Evolutionary conservation across 2,329 filamentous ascomycete species (phyloP).

Genomic region (Bipolaris victoriae): DNA sequence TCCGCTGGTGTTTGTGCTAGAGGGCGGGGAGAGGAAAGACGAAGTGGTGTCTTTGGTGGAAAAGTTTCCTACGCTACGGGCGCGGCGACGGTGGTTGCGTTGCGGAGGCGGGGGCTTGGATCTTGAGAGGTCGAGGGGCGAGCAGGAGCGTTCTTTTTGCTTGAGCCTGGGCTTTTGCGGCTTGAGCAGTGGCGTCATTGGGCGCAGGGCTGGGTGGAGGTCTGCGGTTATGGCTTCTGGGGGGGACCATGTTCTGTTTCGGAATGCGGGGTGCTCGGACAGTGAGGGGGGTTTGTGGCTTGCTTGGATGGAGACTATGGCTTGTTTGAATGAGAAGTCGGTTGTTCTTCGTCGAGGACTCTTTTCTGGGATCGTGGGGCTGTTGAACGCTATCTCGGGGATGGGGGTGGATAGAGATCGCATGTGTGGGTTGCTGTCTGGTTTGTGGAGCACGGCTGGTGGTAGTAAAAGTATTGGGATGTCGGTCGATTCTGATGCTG

Average conservation of each 20-base stretch:
- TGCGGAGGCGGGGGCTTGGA: not conserved
- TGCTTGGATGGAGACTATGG: no score
- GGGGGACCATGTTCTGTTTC: not conserved
- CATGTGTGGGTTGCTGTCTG: not conserved
- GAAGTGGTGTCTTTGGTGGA: not conserved
- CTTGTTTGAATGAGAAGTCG: not conserved
- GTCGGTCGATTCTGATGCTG: conserved; percentile 31
- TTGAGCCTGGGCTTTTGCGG: not conserved
- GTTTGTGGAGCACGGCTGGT: not conserved
- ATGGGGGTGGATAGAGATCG: not conserved
- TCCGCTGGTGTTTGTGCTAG: not conserved
- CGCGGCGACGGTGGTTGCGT: not conserved
- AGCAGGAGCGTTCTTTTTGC: not conserved
- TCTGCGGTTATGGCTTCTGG: not conserved
- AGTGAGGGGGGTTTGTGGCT: not conserved
- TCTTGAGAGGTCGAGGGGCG: not conserved
- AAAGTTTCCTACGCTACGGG: not conserved
- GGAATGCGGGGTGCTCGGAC: not conserved
- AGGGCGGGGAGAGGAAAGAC: not conserved
- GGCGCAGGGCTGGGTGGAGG: not conserved
- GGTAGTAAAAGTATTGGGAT: not conserved
- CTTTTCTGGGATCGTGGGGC: not conserved
- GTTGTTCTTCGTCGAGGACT: not conserved
- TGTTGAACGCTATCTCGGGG: not conserved
- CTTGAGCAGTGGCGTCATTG: not conserved